phyloP scores from a whole-genome alignment of 768 basidiomycete genomes.

The Tephrocybe sp. region DNA sequence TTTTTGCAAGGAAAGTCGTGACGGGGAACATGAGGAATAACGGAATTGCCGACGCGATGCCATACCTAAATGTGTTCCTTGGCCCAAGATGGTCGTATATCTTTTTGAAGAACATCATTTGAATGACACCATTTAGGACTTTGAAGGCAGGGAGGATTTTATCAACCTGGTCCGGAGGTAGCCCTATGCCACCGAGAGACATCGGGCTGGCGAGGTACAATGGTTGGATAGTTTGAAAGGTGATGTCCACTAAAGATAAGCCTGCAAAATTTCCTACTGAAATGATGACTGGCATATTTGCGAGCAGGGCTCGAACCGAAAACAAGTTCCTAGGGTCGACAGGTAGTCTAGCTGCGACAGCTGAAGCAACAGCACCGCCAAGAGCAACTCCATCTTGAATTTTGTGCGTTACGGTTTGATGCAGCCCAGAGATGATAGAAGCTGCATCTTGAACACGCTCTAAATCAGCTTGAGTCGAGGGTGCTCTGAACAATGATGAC shows the following conservation, averaged over 20 bases:
- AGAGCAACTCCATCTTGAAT: constrained; percentile 6
- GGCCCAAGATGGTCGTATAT: constrained; percentile 61
- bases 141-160: constrained; percentile 59
- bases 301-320: constrained; percentile 50
- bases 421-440: neutral
- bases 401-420: constrained; percentile 9
- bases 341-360: constrained; percentile 1
- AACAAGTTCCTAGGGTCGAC: constrained; percentile 26
- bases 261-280: constrained; percentile 63
- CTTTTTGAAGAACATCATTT: constrained; percentile 63
- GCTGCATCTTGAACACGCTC: neutral
- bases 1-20: constrained; percentile 52
- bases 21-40: constrained; percentile 58
- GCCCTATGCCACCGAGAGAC: constrained; percentile 64
- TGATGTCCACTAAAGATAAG: constrained; percentile 64
- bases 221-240: constrained; percentile 62
- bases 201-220: constrained; percentile 70
- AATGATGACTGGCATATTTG: constrained; percentile 48
- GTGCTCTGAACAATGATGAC: constrained; percentile 20
- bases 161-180: constrained; percentile 63
- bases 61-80: constrained; percentile 53
- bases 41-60: constrained; percentile 51
- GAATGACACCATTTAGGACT: constrained; percentile 60
- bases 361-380: constrained; percentile 6
- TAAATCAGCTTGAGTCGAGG: neutral